These are phyloP conservation scores for Cladorrhinum samala DNA, from an alignment of 495 filamentous ascomycete genomes.

Conservation along the genomic window DNA sequence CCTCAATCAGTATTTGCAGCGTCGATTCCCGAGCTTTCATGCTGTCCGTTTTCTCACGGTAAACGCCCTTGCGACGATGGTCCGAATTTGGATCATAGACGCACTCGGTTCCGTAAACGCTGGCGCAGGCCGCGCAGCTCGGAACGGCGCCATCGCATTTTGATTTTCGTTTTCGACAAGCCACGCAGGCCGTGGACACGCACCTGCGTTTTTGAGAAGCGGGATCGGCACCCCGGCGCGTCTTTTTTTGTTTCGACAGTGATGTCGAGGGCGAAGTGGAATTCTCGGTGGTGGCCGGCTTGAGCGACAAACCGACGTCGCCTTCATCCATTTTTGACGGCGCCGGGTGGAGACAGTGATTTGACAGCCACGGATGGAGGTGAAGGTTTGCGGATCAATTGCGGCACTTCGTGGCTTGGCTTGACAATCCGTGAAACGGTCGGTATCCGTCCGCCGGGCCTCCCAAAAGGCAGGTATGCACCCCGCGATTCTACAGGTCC, in stretches of 20 bases:
- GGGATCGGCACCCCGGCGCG: constrained; percentile 42
- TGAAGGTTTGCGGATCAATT: background rate
- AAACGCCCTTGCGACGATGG: constrained; percentile 92
- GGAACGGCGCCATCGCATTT: constrained; percentile 95
- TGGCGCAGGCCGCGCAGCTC: constrained; percentile 88
- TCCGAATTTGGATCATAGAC: constrained; percentile 95
- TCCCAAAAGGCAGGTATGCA: too few species aligned
- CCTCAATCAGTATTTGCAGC: constrained; percentile 84
- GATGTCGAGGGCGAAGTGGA: constrained; percentile 4
- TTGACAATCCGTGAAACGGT: too few species aligned
- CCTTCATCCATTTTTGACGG: background rate
- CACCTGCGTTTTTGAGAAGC: constrained; percentile 71
- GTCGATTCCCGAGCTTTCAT: constrained; percentile 83
- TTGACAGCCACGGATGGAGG: background rate
- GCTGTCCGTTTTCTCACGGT: constrained; percentile 88
- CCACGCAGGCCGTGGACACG: constrained; percentile 89
- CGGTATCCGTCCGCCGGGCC: too few species aligned
- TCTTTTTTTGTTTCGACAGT: constrained; percentile 42
- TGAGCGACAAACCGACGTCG: background rate
- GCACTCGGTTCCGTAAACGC: constrained; percentile 89
- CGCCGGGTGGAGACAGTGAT: background rate
- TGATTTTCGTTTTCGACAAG: constrained; percentile 82
- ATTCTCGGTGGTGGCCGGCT: constrained; percentile 2
- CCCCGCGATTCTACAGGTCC: background rate
- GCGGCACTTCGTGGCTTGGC: background rate